Evolutionary conservation across 108 stramenopile species (phyloP), one percentile per base, ranked within the genome.

Genomic region (Parmales sp.): DNA sequence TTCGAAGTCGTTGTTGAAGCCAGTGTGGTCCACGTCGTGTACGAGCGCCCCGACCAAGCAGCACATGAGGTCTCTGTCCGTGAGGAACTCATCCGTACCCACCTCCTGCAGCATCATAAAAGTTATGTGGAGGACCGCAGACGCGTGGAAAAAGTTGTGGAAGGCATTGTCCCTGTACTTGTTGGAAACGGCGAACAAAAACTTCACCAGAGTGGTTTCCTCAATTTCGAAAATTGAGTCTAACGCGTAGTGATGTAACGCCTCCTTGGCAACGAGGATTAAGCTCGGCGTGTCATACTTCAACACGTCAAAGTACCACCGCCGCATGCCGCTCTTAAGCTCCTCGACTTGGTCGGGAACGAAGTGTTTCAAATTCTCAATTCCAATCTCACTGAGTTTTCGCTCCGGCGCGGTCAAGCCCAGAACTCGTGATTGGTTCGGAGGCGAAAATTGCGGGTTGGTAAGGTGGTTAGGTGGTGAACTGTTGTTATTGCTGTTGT

Each of bases 1-100:
- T 37, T 73, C 71, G 36, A 72, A 80, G 19, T 50, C 51, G 63
- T 76, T 74, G 65, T 49, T 78, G 37, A n/a, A 13, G 20, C 80
- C 80, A 37, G 76, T 70, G 76, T 81, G 80, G 64, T 75, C 80
- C 11, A 74, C 36, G 54, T 80, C 79, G 73, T 80, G 79, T 48
- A 28, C 23, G 37, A 83, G 63, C 0, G 75, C 71, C 11, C 70
- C 80, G 50, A 87, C 45, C 19, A 83, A 37, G 5, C 81, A 66
- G 4, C 48, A 68, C 54, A 82, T 71, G 22, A 72, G 44, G 45
- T 82, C 74, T 31, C 43, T 45, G 26, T 39, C 8, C 16, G 19
- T 63, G 22, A 86, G 69, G 44, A 65, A 67, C 20, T 65, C 25
- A 63, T 72, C 71, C 1, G 74, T 75, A 22, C 60, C 54, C 11